phyloP scores from a whole-genome alignment of 352 stramenopile genomes.

The Phytophthora litchii region DNA sequence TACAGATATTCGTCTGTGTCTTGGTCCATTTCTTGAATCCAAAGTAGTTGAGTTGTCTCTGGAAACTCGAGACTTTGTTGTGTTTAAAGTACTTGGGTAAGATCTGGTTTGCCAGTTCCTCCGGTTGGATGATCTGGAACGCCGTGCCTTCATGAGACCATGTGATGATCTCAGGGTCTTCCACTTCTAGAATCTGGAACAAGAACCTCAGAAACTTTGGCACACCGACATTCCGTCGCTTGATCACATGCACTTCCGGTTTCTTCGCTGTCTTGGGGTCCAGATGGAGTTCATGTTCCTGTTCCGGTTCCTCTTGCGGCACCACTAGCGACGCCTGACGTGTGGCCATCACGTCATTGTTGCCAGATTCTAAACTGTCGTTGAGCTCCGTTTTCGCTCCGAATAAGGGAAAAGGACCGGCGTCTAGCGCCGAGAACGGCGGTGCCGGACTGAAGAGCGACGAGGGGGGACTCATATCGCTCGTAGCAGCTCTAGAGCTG shows the following conservation, averaged over 20 bases:
- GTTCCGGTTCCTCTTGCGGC: conserved; percentile 27
- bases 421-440: not conserved
- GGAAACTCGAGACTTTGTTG: conserved; percentile 83
- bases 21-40: conserved; percentile 87
- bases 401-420: conserved; percentile 9
- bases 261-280: conserved; percentile 9
- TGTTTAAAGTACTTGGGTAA: conserved; percentile 82
- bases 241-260: conserved; percentile 37
- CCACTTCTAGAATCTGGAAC: conserved; percentile 72
- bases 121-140: conserved; percentile 73
- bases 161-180: conserved; percentile 59
- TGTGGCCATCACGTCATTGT: conserved; percentile 20
- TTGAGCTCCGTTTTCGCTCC: conserved; percentile 20
- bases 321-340: conserved; percentile 28
- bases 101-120: conserved; percentile 59
- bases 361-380: conserved; percentile 2
- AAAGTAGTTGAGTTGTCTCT: conserved; percentile 83
- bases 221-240: conserved; percentile 66
- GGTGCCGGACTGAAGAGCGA: conserved; percentile 10
- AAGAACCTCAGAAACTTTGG: conserved; percentile 76
- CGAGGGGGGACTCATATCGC: conserved; percentile 2
- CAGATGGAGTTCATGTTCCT: conserved; percentile 19
- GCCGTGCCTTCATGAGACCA: conserved; percentile 75
- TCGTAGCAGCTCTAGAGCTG: not conserved
- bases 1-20: conserved; percentile 77